Percentiles rank a stretch among this genome's conserved stretches.
These are phyloP conservation scores for Aspergillus hancockii DNA, from an alignment of 495 filamentous ascomycete genomes.

Conservation along the genomic window DNA sequence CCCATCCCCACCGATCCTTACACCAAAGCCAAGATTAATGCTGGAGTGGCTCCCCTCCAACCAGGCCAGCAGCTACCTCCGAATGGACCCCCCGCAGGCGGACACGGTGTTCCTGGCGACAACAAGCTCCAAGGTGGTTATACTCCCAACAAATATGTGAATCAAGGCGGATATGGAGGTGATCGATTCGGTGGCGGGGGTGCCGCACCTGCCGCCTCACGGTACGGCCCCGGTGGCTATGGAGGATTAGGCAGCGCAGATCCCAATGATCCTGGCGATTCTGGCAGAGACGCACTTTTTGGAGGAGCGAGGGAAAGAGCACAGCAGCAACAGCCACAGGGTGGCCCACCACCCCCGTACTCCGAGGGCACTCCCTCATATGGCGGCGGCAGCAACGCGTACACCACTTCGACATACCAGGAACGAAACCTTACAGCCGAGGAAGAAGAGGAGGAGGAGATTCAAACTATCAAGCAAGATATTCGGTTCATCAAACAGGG, in stretches of 20 bases:
- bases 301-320: slow-evolving; percentile 60
- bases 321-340: slow-evolving; percentile 40
- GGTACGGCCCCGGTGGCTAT: slow-evolving; percentile 68
- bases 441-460: slow-evolving; percentile 68
- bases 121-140: slow-evolving; percentile 53
- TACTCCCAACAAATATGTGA: slow-evolving; percentile 62
- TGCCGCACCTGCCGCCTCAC: slow-evolving; percentile 34
- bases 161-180: slow-evolving; percentile 63
- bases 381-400: slow-evolving; percentile 47
- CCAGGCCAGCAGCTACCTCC: slow-evolving; percentile 14
- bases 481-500: slow-evolving; percentile 76
- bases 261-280: slow-evolving; percentile 56
- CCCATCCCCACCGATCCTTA: slow-evolving; percentile 61
- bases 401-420: slow-evolving; percentile 61
- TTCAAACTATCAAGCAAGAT: slow-evolving; percentile 68
- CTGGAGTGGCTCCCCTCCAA: slow-evolving; percentile 42
- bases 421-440: slow-evolving; percentile 75
- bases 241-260: slow-evolving; percentile 63
- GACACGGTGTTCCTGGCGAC: slow-evolving; percentile 45
- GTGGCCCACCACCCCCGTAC: slow-evolving; percentile 44
- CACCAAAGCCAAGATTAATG: slow-evolving; percentile 57
- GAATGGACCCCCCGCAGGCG: slow-evolving; percentile 32
- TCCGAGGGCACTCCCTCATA: slow-evolving; percentile 43
- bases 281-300: slow-evolving; percentile 64
- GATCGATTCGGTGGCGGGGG: slow-evolving; percentile 58